Evolutionary conservation across 2,329 filamentous ascomycete species (phyloP).

Genomic region (Onygenales sp.): DNA sequence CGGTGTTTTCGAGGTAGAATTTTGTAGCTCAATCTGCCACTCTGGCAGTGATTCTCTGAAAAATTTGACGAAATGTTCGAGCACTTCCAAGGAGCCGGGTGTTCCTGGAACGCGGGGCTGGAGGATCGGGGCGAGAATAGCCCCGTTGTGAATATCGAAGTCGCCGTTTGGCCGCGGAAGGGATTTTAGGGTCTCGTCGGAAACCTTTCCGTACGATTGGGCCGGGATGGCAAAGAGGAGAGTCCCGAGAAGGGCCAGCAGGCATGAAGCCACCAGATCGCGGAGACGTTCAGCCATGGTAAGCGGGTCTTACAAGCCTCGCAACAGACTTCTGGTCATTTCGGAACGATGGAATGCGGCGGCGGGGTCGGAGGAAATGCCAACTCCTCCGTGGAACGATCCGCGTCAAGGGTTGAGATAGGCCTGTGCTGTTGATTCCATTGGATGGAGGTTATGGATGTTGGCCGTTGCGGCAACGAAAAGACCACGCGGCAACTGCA

Average conservation of each 20-base stretch:
- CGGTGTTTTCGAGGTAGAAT: conserved; percentile 78
- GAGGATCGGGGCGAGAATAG: conserved; percentile 76
- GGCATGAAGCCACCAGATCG: not conserved
- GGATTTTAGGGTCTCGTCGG: conserved; percentile 61
- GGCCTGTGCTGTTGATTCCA: not conserved
- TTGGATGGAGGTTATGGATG: not conserved
- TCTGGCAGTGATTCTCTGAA: conserved; percentile 63
- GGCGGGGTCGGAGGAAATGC: no score
- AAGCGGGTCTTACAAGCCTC: not conserved
- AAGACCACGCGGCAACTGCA: not conserved
- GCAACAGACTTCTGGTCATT: not conserved
- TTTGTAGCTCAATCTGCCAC: conserved; percentile 78
- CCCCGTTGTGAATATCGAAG: conserved; percentile 68
- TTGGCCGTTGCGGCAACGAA: not conserved
- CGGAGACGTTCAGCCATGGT: not conserved
- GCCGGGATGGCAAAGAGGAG: conserved; percentile 17
- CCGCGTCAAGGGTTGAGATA: not conserved
- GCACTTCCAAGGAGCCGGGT: conserved; percentile 59
- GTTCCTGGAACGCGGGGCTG: conserved; percentile 84
- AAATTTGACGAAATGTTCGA: conserved; percentile 76
- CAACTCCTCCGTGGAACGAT: not conserved
- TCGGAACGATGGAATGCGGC: not conserved
- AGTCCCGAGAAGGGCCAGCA: conserved; percentile 15
- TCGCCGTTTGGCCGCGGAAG: conserved; percentile 64
- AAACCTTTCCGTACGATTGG: conserved; percentile 51